These are phyloP conservation scores for Oryza punctata DNA, from an alignment of 176 grass and related monocot genomes.

Conservation along the genomic window DNA sequence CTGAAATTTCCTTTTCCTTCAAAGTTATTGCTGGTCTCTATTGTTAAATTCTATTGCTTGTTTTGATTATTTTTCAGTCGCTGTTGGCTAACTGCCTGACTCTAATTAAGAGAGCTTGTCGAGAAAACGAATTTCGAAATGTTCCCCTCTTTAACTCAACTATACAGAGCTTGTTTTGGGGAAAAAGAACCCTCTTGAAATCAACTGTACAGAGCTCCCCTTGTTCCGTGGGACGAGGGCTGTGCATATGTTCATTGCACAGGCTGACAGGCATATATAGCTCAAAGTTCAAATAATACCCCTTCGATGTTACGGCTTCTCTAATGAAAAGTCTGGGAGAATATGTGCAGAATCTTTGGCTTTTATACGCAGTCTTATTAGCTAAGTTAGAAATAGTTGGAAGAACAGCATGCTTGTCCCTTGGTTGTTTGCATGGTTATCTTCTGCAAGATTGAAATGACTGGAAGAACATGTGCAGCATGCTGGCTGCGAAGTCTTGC, in stretches of 20 bases:
- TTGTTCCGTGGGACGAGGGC: background rate
- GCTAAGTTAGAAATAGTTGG: background rate
- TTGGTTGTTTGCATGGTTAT: background rate
- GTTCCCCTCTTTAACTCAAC: background rate
- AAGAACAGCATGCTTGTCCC: background rate
- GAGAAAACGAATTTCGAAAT: too few species aligned
- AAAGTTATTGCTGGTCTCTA: background rate
- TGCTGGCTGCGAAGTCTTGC: background rate
- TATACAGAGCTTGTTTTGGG: background rate
- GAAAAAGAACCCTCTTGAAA: too few species aligned
- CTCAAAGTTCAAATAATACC: background rate
- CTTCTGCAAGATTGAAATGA: background rate
- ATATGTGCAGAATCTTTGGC: background rate
- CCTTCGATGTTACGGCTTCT: background rate
- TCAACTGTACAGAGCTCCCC: background rate
- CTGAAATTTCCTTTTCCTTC: too few species aligned
- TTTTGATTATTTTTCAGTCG: background rate
- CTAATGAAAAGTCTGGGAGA: background rate
- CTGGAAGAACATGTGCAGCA: background rate
- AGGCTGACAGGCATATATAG: too few species aligned
- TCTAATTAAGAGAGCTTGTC: too few species aligned
- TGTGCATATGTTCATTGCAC: background rate
- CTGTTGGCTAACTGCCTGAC: background rate
- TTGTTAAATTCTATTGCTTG: background rate
- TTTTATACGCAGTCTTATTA: background rate